Evolutionary conservation across 192 early-diverging fungal species (phyloP).

Genomic region (Gryganskiella cystojenkinii): DNA sequence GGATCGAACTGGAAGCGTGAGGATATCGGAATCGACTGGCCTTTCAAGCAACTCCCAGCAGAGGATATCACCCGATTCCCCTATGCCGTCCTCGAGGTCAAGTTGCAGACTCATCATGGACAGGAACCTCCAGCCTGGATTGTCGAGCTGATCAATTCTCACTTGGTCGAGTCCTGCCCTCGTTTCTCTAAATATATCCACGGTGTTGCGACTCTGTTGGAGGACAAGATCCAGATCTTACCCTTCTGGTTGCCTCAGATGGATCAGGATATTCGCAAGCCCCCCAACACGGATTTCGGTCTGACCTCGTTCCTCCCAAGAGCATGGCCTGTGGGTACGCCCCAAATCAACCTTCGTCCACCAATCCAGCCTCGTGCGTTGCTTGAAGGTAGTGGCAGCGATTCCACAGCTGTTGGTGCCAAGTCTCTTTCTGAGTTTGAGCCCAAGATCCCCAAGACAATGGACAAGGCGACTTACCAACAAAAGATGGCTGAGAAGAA

Average conservation of each 20-base stretch:
- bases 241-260: conserved; percentile 68
- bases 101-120: conserved; percentile 79
- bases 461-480: conserved; percentile 51
- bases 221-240: conserved; percentile 65
- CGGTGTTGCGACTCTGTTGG: conserved; percentile 78
- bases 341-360: conserved; percentile 25
- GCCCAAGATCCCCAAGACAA: conserved; percentile 46
- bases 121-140: conserved; percentile 84
- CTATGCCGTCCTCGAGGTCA: conserved; percentile 94
- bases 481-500: conserved; percentile 48
- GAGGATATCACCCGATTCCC: conserved; percentile 89
- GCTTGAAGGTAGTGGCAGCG: conserved; percentile 17
- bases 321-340: conserved; percentile 45
- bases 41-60: conserved; percentile 75
- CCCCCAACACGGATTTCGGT: conserved; percentile 49
- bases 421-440: conserved; percentile 52
- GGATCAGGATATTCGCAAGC: conserved; percentile 52
- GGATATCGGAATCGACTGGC: conserved; percentile 83
- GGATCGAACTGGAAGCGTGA: conserved; percentile 91
- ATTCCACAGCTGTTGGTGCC: conserved; percentile 10
- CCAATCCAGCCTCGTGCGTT: conserved; percentile 9
- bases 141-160: conserved; percentile 74
- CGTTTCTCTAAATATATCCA: conserved; percentile 91
- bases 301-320: conserved; percentile 26
- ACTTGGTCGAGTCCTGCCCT: conserved; percentile 82